Base-by-base conservation (phyloP, 306 rosid species). In the Glycine tomentella region DNA sequence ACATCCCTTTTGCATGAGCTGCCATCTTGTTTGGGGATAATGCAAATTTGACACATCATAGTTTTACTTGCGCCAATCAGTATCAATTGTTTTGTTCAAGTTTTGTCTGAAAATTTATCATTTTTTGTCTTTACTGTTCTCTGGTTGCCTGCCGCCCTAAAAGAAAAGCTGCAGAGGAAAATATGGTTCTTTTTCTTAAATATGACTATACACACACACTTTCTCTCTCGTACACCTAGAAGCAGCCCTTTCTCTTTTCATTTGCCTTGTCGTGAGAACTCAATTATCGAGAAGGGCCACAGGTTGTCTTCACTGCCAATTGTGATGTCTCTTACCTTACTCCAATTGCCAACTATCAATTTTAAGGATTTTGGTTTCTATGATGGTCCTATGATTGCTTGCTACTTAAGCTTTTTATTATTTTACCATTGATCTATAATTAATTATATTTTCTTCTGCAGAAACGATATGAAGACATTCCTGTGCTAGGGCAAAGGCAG, bases 391-490 rank as follows among this genome's bases (percentile, higher is more conserved):
- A 6, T 52, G 67, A 40, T 40, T 5, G 14, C 25, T 36, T 49
- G 44, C 36, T 74, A 9, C 55, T 36, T 10, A 42, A 34, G 9
- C 42, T 13, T 59, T 50, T 10, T 3, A 72, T 9, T 59, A 45
- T 63, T 42, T 52, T 67, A 59, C 63, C 6, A 8, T 64, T 52
- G 31, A 49, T 68, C 10, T 45, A 20, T 76, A 50, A 63, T 63
- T 79, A 14, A 25, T 63, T 79, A 14, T 42, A 33, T 70, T 48
- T 31, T 50, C 69, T 72, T 58, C 8, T 87, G 81, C 83, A 87
- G 89, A 87, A 87, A 81, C 85, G 89, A 73, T 87, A 80, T 55
- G 89, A 87, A 83, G 89, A 87, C 81, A 87, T 87, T 83, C 49
- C 89, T 61, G 85, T 72, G 76, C 77, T 87, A 44, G 89, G 89